These are phyloP conservation scores for Rugonectria rugulosa DNA, from an alignment of 2,329 filamentous ascomycete species.

Conservation along the genomic window DNA sequence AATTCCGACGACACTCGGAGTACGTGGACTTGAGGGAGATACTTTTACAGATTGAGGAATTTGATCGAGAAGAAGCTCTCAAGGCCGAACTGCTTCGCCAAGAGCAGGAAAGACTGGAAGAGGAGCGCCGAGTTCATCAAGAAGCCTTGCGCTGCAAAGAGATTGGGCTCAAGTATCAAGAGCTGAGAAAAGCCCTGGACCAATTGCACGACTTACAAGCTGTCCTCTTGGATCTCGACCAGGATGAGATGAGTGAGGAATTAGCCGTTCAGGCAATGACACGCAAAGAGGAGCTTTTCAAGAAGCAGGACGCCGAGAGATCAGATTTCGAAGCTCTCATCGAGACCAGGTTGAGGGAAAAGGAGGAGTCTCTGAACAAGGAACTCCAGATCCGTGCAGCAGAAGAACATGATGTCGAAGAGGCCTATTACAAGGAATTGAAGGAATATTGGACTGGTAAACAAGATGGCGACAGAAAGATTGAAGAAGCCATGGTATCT, in stretches of 20 bases:
- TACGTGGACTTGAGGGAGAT: slow-evolving; percentile 48
- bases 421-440: slow-evolving; percentile 51
- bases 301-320: slow-evolving; percentile 45
- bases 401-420: slow-evolving; percentile 53
- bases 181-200: slow-evolving; percentile 46
- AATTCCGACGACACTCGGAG: slow-evolving; percentile 43
- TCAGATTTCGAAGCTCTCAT: slow-evolving; percentile 38
- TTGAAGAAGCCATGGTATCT: slow-evolving; percentile 43
- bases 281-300: slow-evolving; percentile 40
- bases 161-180: slow-evolving; percentile 49
- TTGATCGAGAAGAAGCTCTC: slow-evolving; percentile 54
- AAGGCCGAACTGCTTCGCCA: slow-evolving; percentile 49
- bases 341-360: slow-evolving; percentile 40
- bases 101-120: slow-evolving; percentile 47
- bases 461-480: slow-evolving; percentile 40
- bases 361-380: slow-evolving; percentile 44
- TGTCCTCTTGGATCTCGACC: slow-evolving; percentile 46
- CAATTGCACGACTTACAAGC: slow-evolving; percentile 53
- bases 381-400: slow-evolving; percentile 52
- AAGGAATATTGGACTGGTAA: slow-evolving; percentile 49
- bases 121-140: slow-evolving; percentile 46
- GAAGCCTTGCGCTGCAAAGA: slow-evolving; percentile 51
- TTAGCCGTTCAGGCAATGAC: slow-evolving; percentile 34
- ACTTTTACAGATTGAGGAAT: slow-evolving; percentile 56
- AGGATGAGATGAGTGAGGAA: slow-evolving; percentile 45